Conservation (phyloP, 768 basidiomycete genomes). For the Leccinum variicolor region DNA sequence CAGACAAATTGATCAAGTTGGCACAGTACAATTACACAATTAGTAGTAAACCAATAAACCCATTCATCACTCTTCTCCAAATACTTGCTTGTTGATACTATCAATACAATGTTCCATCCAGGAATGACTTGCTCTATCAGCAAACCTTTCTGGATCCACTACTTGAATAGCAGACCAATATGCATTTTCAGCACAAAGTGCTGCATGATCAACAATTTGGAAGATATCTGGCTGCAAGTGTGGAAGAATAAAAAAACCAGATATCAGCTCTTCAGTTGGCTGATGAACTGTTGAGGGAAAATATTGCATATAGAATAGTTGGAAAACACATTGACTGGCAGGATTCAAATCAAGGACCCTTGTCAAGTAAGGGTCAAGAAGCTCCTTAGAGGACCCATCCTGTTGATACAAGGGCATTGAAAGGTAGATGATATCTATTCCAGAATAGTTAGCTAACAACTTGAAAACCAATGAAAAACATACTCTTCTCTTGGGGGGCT, state of each 20-base stretch:
- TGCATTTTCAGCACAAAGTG: conserved; percentile 52
- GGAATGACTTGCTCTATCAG: background rate
- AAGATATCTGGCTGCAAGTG: conserved; percentile 37
- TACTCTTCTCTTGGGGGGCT: conserved; percentile 68
- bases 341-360: conserved; percentile 34
- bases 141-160: background rate
- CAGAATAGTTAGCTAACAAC: conserved; percentile 2
- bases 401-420: conserved; percentile 42
- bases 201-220: conserved; percentile 55
- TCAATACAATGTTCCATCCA: conserved; percentile 6
- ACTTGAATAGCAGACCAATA: conserved; percentile 42
- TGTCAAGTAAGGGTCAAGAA: conserved; percentile 54
- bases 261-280: background rate
- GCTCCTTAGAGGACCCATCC: conserved; percentile 33
- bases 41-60: background rate
- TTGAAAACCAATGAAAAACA: background rate
- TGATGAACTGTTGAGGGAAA: conserved; percentile 7
- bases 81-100: background rate
- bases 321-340: conserved; percentile 38
- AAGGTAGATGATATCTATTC: conserved; percentile 58
- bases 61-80: background rate
- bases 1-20: no score
- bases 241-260: conserved; percentile 22
- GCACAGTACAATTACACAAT: no score
- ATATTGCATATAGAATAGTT: conserved; percentile 54